phyloP scores from a whole-genome alignment of 2,329 filamentous ascomycete genomes.

The Apiospora marii region DNA sequence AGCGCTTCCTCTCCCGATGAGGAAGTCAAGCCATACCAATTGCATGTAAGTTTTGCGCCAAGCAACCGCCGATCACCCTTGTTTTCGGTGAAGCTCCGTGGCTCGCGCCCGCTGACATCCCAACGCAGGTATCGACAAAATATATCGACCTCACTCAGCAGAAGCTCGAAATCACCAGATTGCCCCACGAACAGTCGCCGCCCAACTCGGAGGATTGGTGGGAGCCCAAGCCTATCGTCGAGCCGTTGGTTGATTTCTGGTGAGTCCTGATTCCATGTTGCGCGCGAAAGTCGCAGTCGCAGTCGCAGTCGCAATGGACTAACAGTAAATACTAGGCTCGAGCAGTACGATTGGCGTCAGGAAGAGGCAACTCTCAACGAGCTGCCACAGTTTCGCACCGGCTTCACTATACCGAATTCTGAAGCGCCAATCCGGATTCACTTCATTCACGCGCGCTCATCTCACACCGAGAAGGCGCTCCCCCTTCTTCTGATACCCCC shows the following conservation, averaged over 20 bases:
- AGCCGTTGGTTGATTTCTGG: constrained; percentile 73
- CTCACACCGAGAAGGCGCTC: constrained; percentile 58
- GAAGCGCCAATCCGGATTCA: constrained; percentile 62
- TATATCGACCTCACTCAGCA: constrained; percentile 72
- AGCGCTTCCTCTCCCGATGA: constrained; percentile 34
- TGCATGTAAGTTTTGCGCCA: constrained; percentile 57
- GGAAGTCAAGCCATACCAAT: constrained; percentile 62
- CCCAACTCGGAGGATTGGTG: constrained; percentile 60
- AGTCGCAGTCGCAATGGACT: not conserved
- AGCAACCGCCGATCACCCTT: constrained; percentile 6
- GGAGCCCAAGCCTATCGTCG: constrained; percentile 67
- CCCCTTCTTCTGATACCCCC: constrained; percentile 71
- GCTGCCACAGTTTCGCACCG: constrained; percentile 71
- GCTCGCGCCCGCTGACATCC: not conserved
- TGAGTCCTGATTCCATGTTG: constrained; percentile 42
- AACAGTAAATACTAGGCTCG: constrained; percentile 58
- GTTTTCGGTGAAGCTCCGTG: not conserved
- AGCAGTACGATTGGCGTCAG: constrained; percentile 70
- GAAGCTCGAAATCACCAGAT: constrained; percentile 71
- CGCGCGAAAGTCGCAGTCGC: not conserved
- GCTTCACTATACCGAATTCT: constrained; percentile 52
- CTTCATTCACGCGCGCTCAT: constrained; percentile 68
- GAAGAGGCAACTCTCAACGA: constrained; percentile 66
- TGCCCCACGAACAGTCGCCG: constrained; percentile 65
- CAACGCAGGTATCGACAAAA: constrained; percentile 66